Evolutionary conservation across 768 basidiomycete species (phyloP).

Genomic region (Phaffia tasmanica): DNA sequence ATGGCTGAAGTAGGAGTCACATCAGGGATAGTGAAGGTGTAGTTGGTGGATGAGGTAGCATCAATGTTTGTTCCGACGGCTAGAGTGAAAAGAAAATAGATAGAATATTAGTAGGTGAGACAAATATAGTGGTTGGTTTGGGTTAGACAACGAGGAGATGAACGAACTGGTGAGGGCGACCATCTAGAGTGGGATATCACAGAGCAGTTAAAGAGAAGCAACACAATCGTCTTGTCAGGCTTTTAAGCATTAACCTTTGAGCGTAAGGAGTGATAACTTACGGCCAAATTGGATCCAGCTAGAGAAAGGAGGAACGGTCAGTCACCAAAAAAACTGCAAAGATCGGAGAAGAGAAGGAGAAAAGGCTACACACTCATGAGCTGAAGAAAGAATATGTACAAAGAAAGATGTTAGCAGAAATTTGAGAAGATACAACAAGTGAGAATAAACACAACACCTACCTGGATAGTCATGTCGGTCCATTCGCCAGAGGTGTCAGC

Average conservation of each 20-base stretch:
- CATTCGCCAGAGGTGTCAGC: slow-evolving; percentile 16
- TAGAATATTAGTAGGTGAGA: background rate
- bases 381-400: background rate
- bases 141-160: background rate
- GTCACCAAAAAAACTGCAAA: background rate
- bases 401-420: background rate
- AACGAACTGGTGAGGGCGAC: slow-evolving; percentile 5
- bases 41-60: slow-evolving; percentile 9
- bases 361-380: slow-evolving; percentile 20
- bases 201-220: background rate
- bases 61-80: slow-evolving; percentile 23
- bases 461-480: slow-evolving; percentile 25
- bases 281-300: slow-evolving; percentile 20
- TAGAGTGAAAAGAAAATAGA: background rate
- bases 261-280: slow-evolving; percentile 1
- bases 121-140: background rate
- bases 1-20: slow-evolving; percentile 19
- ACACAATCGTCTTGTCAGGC: background rate
- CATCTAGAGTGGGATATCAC: background rate
- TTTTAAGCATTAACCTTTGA: background rate
- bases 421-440: background rate
- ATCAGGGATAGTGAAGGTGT: slow-evolving; percentile 18
- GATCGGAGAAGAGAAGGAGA: background rate
- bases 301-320: background rate
- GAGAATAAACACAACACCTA: slow-evolving; percentile 5